Percentiles rank a stretch among this genome's conserved stretches.
phyloP scores from a whole-genome alignment of 345 rosid species.

The Euclidium syriacum region DNA sequence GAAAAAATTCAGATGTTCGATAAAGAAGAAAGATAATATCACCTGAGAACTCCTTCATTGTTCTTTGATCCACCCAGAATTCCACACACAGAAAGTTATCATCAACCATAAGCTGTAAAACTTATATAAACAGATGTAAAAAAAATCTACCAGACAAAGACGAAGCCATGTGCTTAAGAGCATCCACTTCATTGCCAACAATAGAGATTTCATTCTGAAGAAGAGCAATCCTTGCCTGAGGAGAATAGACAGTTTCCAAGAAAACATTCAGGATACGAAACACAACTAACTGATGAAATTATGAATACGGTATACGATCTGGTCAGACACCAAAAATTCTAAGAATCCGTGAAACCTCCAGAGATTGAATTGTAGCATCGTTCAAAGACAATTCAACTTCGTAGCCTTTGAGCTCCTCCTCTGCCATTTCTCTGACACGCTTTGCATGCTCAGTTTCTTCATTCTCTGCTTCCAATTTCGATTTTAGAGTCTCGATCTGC shows the following conservation, averaged over 20 bases:
- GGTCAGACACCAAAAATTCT: not conserved
- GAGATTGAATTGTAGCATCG: conserved; percentile 49
- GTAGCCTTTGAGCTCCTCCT: conserved; percentile 63
- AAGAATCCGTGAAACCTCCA: conserved; percentile 36
- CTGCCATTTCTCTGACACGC: conserved; percentile 48
- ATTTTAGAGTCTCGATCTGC: conserved; percentile 40
- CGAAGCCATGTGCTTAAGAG: conserved; percentile 23
- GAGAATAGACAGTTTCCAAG: conserved; percentile 1
- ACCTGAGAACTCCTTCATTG: conserved; percentile 51
- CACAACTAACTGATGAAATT: not conserved
- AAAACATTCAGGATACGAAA: not conserved
- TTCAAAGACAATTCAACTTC: conserved; percentile 58
- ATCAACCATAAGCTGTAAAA: not conserved
- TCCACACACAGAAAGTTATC: not conserved
- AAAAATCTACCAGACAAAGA: not conserved
- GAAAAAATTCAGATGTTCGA: not conserved
- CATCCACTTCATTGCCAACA: conserved; percentile 41
- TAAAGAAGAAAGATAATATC: conserved; percentile 1
- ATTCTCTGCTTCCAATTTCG: conserved; percentile 44
- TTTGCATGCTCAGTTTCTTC: conserved; percentile 45
- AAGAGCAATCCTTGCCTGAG: conserved; percentile 50
- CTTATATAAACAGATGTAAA: not conserved
- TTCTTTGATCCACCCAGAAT: conserved; percentile 33
- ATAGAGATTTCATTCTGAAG: conserved; percentile 51
- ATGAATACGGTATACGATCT: not conserved